A percentile compares a stretch with the other conserved stretches of the same genome.
phyloP scores from a whole-genome alignment of 2,329 filamentous ascomycete genomes.

The Epichloe amarillans region DNA sequence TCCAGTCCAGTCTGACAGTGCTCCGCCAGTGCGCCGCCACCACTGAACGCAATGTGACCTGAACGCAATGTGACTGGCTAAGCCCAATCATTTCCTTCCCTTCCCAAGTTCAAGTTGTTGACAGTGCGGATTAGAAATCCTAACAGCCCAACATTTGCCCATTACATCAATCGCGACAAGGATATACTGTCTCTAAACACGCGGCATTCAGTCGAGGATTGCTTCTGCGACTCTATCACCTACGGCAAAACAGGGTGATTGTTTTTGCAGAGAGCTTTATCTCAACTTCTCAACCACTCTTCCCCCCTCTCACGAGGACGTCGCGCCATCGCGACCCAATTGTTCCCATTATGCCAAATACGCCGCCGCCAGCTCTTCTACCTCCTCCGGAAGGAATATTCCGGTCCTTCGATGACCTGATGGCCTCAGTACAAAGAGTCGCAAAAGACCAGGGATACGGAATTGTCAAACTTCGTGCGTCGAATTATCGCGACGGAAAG shows the following conservation, averaged over 20 bases:
- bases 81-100: not conserved
- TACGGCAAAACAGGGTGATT: not conserved
- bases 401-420: constrained; percentile 43
- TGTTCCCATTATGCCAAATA: constrained; percentile 28
- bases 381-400: constrained; percentile 49
- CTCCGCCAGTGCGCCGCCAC: not conserved
- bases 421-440: constrained; percentile 42
- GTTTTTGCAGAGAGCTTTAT: not conserved
- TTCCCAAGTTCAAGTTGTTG: constrained; percentile 14
- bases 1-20: no score
- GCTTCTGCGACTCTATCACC: not conserved
- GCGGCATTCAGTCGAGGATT: constrained; percentile 1
- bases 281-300: not conserved
- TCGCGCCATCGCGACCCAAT: constrained; percentile 20
- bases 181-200: not conserved
- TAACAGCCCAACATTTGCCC: constrained; percentile 21
- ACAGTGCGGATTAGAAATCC: constrained; percentile 31
- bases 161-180: constrained; percentile 4
- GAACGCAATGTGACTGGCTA: constrained; percentile 16
- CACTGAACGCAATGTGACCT: constrained; percentile 12
- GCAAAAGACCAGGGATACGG: constrained; percentile 51
- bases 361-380: constrained; percentile 33
- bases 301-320: constrained; percentile 7
- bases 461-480: constrained; percentile 48
- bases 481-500: constrained; percentile 50